Conservation (phyloP, 106 monocot genomes). For the Dendrobium huoshanense region DNA sequence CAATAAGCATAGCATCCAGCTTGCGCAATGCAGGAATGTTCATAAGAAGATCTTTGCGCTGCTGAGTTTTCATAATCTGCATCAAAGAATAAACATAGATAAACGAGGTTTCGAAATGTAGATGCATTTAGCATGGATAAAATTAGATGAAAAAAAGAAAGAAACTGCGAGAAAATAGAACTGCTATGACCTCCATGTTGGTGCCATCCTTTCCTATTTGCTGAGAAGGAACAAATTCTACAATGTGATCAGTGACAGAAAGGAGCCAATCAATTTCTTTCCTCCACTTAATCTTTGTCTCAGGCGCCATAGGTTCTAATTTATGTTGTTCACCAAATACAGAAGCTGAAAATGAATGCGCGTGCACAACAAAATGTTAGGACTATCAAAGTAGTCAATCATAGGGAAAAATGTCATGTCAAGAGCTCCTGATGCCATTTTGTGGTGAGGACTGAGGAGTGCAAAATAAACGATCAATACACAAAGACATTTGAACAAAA, state of each 20-base stretch:
- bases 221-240: slow-evolving; percentile 69
- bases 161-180: background rate
- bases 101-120: background rate
- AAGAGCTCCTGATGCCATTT: too few species aligned
- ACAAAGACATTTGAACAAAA: background rate
- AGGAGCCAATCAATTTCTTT: slow-evolving; percentile 79
- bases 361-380: background rate
- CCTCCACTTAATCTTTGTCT: slow-evolving; percentile 66
- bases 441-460: background rate
- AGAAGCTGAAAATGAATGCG: slow-evolving; percentile 44
- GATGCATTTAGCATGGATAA: background rate
- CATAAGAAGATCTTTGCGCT: slow-evolving; percentile 65
- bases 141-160: background rate
- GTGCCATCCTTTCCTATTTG: slow-evolving; percentile 55
- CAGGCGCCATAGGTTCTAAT: slow-evolving; percentile 67
- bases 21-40: slow-evolving; percentile 76
- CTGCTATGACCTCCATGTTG: slow-evolving; percentile 51
- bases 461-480: background rate
- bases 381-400: background rate
- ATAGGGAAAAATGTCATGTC: background rate
- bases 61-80: slow-evolving; percentile 77
- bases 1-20: slow-evolving; percentile 77
- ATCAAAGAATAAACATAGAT: background rate
- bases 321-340: slow-evolving; percentile 73
- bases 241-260: slow-evolving; percentile 80